Evolutionary conservation across 2,329 filamentous ascomycete species (phyloP), one percentile per base, ranked within the genome.

Genomic region (Tolypocladium ophioglossoides): DNA sequence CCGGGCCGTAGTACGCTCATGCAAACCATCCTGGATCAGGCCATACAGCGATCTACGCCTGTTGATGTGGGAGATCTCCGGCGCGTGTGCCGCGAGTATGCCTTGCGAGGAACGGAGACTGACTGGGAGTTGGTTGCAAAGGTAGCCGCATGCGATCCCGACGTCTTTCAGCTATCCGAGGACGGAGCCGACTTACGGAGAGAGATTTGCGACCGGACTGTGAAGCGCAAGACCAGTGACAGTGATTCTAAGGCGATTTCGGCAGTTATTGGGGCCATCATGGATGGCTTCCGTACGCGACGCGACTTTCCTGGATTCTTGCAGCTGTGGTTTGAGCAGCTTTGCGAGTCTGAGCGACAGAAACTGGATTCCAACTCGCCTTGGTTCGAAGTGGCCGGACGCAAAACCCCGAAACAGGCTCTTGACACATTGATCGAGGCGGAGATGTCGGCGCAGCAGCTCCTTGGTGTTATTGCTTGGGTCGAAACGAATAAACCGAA

Each of bases 241-340:
- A 48, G 54, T 5, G 58, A 67, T 14, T 38, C 58, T 1, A 57
- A 60, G 7, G 57, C 61, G 11, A 64, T 68, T 34, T 61, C 63
- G 4, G 62, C 68, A 12, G 71, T 78, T 5, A 66, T 79, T 3
- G 65, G 68, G 3, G 65, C 72, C 1, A 69, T 79, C 22, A 70
- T 73, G 2, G 64, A 71, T 52, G 75, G 76, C 0, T 78, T 73
- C 57, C 71, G 70, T 9, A 72, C 66, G 6, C 70, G 68, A 12
- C 73, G 75, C 52, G 72, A 74, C 54, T 62, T 79, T 14, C 63
- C 74, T 0, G 66, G 69, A 6, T 80, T 79, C 54, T 56, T 79
- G 56, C 70, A 70, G 50, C 62, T 73, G 2, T 80, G 78, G 78
- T 75, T 70, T 50, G 61, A 67, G 44, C 70, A 75, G 54, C 66